Percentiles rank a stretch among this genome's conserved stretches.
Evolutionary conservation across 352 stramenopile species (phyloP).

Genomic region (Globisporangium solare): DNA sequence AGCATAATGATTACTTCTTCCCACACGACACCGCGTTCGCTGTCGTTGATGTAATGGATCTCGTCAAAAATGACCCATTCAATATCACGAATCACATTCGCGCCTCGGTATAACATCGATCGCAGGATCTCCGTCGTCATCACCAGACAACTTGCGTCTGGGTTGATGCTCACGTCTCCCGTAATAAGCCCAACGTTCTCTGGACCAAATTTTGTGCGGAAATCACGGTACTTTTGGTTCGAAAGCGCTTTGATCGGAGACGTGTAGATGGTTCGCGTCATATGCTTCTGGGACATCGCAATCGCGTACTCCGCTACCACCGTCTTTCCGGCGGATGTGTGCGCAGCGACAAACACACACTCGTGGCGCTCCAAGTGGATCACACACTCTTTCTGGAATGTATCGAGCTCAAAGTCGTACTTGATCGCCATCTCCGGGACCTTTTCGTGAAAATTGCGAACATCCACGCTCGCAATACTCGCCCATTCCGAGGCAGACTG

Average conservation of each 20-base stretch:
- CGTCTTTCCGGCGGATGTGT: slow-evolving; percentile 98
- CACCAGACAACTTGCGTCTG: slow-evolving; percentile 94
- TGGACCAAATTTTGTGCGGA: slow-evolving; percentile 89
- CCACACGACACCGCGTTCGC: slow-evolving; percentile 97
- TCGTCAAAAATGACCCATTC: slow-evolving; percentile 98
- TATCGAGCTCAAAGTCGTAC: slow-evolving; percentile 89
- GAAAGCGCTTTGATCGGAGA: slow-evolving; percentile 98
- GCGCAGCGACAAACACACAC: slow-evolving; percentile 95
- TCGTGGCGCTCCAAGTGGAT: slow-evolving; percentile 92
- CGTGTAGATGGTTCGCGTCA: slow-evolving; percentile 95
- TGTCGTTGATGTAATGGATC: slow-evolving; percentile 99
- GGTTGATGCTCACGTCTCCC: slow-evolving; percentile 96
- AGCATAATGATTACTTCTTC: slow-evolving; percentile 98
- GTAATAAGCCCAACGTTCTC: slow-evolving; percentile 97
- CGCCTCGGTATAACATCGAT: slow-evolving; percentile 93
- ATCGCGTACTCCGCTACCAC: slow-evolving; percentile 99
- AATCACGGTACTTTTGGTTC: slow-evolving; percentile 99
- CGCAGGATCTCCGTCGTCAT: slow-evolving; percentile 99
- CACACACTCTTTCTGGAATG: slow-evolving; percentile 97
- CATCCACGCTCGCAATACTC: slow-evolving; percentile 59
- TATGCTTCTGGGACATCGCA: slow-evolving; percentile 89
- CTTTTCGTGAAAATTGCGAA: slow-evolving; percentile 82
- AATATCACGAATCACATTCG: slow-evolving; percentile 96
- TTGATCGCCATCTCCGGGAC: slow-evolving; percentile 80
- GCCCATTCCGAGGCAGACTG: slow-evolving; percentile 55